Evolutionary conservation across 1,284 basidiomycete species (phyloP).

Genomic region (Pyrrhoderma lamaoense): DNA sequence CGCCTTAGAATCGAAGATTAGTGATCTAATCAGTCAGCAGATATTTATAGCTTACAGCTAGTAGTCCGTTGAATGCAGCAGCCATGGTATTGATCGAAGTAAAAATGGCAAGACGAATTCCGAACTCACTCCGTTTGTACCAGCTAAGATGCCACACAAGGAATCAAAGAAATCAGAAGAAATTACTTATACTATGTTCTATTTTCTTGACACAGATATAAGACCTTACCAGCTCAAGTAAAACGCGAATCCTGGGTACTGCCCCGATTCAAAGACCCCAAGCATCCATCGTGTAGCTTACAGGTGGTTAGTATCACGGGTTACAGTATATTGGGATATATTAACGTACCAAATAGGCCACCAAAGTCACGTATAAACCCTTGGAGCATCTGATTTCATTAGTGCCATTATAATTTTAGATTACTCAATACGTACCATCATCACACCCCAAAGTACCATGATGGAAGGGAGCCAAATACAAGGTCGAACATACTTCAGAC

Average conservation of each 20-base stretch:
- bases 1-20: conserved; percentile 34
- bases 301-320: background rate
- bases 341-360: conserved; percentile 48
- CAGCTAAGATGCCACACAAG: conserved; percentile 26
- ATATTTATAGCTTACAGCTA: conserved; percentile 40
- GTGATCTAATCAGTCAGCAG: background rate
- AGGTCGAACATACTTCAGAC: conserved; percentile 61
- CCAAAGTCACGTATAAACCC: conserved; percentile 58
- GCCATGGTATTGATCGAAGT: conserved; percentile 67
- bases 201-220: background rate
- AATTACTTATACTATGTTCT: no score
- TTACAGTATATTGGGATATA: conserved; percentile 3
- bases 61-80: conserved; percentile 63
- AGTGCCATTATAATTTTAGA: conserved; percentile 5
- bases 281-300: conserved; percentile 59
- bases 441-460: conserved; percentile 63
- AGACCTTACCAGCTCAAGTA: conserved; percentile 54
- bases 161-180: no score
- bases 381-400: conserved; percentile 48
- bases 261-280: conserved; percentile 60
- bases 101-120: conserved; percentile 58
- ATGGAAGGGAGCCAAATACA: conserved; percentile 54
- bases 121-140: conserved; percentile 67
- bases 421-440: conserved; percentile 42
- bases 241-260: conserved; percentile 60